Evolutionary conservation across 208 protist genomes (phyloP), one percentile per base, ranked within the genome.

Genomic region (Leishmania gerbilli): DNA sequence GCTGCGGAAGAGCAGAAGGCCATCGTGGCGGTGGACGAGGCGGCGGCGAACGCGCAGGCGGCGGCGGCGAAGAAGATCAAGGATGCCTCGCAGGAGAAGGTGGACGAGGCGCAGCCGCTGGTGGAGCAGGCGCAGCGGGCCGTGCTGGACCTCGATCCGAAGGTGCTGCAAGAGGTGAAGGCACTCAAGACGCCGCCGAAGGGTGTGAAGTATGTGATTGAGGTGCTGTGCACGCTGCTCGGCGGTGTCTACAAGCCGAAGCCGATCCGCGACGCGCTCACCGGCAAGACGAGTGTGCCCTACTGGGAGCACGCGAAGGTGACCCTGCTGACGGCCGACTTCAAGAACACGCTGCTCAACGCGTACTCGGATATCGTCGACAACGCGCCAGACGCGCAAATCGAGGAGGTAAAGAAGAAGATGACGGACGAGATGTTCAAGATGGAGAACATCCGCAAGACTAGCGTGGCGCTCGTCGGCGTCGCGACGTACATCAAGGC

Each of bases 401-500:
- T 99, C 74, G 97, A 98, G 69, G 91, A 98, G 34, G 97, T 99
- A n/a, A 98, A 98, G 85, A 97, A 98, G 82, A 97, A 99, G 78
- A 97, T 99, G 91, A 77, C 78, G 62, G 93, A 93, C 79, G 93
- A 91, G 86, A 99, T 94, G 98, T 99, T 96, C 89, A 95, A 96
- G 78, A 97, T 97, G 82, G 98, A 99, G 84, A 96, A 97, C 72
- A 96, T 98, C 55, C 86, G 88, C 77, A 97, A 98, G 81, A 96
- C 93, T 37, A 97, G 94, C 71, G 88, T 93, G 47, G 95, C 96
- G 5, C 83, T 98, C 40, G 93, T 99, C 62, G 98, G 98, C 77
- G 97, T 99, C 60, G 99, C 97, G 56, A 95, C 97, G 37, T 99
- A 99, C 96, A 98, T 99, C 60, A 93, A 94, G 64, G 98, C 99